Conservation (phyloP, 73 alveolate genomes). For the Uronychia binucleata region DNA sequence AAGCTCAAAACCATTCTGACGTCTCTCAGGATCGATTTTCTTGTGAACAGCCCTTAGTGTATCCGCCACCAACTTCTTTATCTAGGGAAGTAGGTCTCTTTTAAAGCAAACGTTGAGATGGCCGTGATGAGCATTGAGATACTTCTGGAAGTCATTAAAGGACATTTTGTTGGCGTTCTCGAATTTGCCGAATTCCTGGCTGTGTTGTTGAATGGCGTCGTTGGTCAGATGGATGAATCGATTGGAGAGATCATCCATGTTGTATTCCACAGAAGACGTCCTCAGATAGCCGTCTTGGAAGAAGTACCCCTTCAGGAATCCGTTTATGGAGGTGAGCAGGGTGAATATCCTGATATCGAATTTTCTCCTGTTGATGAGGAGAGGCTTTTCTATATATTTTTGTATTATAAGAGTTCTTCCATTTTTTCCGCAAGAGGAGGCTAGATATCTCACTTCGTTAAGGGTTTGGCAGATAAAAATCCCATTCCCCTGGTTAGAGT, state of each 20-base stretch:
- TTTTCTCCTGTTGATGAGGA: slow-evolving; percentile 65
- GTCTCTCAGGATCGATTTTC: slow-evolving; percentile 32
- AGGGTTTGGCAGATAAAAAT: slow-evolving; percentile 45
- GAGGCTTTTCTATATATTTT: slow-evolving; percentile 72
- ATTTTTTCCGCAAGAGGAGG: not conserved
- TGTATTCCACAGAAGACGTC: slow-evolving; percentile 60
- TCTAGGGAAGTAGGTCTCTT: slow-evolving; percentile 56
- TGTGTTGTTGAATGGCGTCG: slow-evolving; percentile 76
- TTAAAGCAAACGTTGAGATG: slow-evolving; percentile 44
- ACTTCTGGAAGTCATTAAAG: slow-evolving; percentile 62
- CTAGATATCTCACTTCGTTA: slow-evolving; percentile 28
- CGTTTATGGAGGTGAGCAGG: slow-evolving; percentile 50
- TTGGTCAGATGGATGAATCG: slow-evolving; percentile 77
- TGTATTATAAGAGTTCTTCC: slow-evolving; percentile 51
- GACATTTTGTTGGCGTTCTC: slow-evolving; percentile 77
- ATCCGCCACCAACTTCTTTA: slow-evolving; percentile 39
- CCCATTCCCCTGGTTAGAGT: slow-evolving; percentile 72
- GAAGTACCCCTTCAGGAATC: slow-evolving; percentile 53
- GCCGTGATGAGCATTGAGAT: slow-evolving; percentile 41
- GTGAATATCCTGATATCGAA: slow-evolving; percentile 71
- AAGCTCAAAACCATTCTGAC: slow-evolving; percentile 34
- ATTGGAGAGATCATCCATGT: slow-evolving; percentile 52
- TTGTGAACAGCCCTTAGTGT: slow-evolving; percentile 15
- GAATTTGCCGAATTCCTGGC: slow-evolving; percentile 74
- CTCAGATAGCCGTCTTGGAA: slow-evolving; percentile 75